A percentile compares a stretch with the other conserved stretches of the same genome.
Conservation (phyloP, 148 eudicot genomes). For the Hydrangea macrophylla region DNA sequence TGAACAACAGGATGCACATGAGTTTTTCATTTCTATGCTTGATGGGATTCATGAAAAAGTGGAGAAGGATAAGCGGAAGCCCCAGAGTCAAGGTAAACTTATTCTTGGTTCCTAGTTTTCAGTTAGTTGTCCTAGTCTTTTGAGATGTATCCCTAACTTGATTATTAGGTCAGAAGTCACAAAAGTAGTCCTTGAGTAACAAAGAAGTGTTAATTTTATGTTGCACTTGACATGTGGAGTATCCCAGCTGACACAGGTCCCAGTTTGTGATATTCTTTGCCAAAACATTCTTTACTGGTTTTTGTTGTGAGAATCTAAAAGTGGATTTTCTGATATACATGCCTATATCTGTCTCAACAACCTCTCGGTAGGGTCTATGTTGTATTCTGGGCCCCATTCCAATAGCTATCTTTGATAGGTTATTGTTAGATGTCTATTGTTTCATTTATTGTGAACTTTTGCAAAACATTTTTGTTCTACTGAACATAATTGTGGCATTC, state of each 20-base stretch:
- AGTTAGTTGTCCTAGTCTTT: slow-evolving; percentile 7
- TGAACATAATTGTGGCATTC: background rate
- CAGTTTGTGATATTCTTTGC: background rate
- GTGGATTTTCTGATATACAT: background rate
- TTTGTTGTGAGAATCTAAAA: background rate
- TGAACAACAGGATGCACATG: slow-evolving; percentile 91
- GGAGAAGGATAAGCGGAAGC: slow-evolving; percentile 59
- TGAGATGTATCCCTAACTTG: background rate
- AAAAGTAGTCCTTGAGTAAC: background rate
- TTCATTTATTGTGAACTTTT: background rate
- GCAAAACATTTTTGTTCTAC: background rate
- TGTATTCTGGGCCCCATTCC: background rate
- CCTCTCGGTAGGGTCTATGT: background rate
- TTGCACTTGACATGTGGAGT: background rate
- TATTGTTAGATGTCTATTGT: background rate
- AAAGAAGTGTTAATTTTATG: background rate
- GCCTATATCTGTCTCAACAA: background rate
- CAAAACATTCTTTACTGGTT: background rate
- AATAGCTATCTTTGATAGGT: background rate
- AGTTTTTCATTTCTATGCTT: slow-evolving; percentile 76
- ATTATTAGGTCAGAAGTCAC: background rate
- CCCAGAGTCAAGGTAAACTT: slow-evolving; percentile 56
- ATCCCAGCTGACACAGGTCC: background rate
- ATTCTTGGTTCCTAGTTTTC: background rate
- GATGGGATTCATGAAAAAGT: slow-evolving; percentile 79